phyloP scores from a whole-genome alignment of 306 rosid species.

The Vigna nakashimae region DNA sequence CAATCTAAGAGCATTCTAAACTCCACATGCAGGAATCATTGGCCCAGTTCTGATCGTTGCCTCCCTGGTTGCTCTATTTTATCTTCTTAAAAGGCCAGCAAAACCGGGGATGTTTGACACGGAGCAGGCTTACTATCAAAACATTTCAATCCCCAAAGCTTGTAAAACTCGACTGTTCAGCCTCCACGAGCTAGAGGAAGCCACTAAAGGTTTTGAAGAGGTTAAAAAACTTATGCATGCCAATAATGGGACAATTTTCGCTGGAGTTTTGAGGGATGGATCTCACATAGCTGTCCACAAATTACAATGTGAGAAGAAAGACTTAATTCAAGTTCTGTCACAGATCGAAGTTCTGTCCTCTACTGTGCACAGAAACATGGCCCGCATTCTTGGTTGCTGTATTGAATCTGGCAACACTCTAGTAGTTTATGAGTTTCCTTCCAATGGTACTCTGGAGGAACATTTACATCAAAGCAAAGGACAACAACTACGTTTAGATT shows the following conservation, averaged over 20 bases:
- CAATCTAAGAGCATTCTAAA: slow-evolving; percentile 31
- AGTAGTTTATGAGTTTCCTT: slow-evolving; percentile 77
- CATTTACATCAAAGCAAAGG: slow-evolving; percentile 67
- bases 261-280: slow-evolving; percentile 80
- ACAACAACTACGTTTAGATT: slow-evolving; percentile 60
- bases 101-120: slow-evolving; percentile 58
- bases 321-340: slow-evolving; percentile 66
- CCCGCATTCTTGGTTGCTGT: slow-evolving; percentile 81
- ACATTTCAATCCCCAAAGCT: slow-evolving; percentile 66
- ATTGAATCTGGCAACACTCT: slow-evolving; percentile 61
- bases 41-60: slow-evolving; percentile 73
- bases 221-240: slow-evolving; percentile 61
- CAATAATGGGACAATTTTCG: slow-evolving; percentile 60
- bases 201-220: slow-evolving; percentile 73
- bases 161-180: slow-evolving; percentile 70
- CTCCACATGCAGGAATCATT: slow-evolving; percentile 76
- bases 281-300: slow-evolving; percentile 79
- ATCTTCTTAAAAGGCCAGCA: slow-evolving; percentile 60
- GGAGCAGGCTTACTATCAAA: slow-evolving; percentile 57
- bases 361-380: slow-evolving; percentile 65
- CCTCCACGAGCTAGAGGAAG: slow-evolving; percentile 73
- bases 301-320: slow-evolving; percentile 67
- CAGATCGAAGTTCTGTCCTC: slow-evolving; percentile 72
- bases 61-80: slow-evolving; percentile 67
- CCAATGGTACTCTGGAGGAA: slow-evolving; percentile 78